Conservation (phyloP, 163 green algal genomes). For the Volvox carteri region DNA sequence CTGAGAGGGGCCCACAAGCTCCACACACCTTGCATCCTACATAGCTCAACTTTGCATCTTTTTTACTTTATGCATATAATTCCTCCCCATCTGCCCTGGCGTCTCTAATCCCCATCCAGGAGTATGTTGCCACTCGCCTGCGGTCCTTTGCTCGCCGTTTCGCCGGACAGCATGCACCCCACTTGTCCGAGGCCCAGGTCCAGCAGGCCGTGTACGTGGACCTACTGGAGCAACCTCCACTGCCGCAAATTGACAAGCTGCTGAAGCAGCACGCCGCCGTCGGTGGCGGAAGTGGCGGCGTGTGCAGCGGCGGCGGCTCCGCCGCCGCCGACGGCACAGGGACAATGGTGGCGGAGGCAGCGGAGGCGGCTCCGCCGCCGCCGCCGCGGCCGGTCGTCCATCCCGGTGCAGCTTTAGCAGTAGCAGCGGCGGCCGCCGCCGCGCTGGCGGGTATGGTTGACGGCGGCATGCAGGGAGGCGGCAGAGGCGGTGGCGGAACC, state of each 20-base stretch:
- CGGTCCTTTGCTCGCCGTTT: constrained; percentile 46
- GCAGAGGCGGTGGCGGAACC: neutral
- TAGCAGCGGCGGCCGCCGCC: neutral
- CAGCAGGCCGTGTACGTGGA: constrained; percentile 49
- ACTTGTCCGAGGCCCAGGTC: constrained; percentile 65
- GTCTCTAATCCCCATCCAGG: constrained; percentile 54
- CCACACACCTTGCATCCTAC: neutral
- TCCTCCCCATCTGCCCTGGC: no score
- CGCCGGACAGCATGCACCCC: constrained; percentile 72
- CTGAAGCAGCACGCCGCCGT: constrained; percentile 56
- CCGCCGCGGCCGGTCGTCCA: neutral
- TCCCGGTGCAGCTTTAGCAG: neutral
- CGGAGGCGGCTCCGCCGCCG: neutral
- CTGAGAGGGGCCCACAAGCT: neutral
- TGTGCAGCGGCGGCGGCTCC: no score
- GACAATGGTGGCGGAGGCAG: no score
- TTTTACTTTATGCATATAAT: no score
- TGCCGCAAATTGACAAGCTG: constrained; percentile 59
- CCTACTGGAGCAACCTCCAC: constrained; percentile 62
- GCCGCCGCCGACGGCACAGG: neutral
- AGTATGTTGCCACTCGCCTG: constrained; percentile 53
- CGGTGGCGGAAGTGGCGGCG: no score
- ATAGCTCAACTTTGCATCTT: neutral
- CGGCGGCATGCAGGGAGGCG: neutral
- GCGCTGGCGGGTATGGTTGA: neutral